Conservation (phyloP, 2,329 filamentous ascomycete genomes). For the Chaetomium olivaceum region DNA sequence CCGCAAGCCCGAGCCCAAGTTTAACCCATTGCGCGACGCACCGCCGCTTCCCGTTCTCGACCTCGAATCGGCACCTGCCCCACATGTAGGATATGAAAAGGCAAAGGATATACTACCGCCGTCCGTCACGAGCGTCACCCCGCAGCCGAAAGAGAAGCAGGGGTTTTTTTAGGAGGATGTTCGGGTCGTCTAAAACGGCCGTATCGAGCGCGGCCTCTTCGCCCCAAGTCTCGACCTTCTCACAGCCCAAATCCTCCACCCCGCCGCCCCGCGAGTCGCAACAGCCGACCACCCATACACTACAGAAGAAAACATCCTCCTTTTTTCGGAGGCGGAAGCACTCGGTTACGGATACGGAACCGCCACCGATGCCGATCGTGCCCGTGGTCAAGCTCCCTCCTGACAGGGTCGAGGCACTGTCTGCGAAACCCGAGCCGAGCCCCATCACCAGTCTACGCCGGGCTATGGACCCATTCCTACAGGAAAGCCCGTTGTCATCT, state of each 20-base stretch:
- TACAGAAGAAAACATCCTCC: constrained; percentile 90
- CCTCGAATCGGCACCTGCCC: constrained; percentile 57
- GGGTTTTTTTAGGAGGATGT: constrained; percentile 95
- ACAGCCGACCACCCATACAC: constrained; percentile 46
- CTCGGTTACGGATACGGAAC: constrained; percentile 68
- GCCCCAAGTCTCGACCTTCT: constrained; percentile 43
- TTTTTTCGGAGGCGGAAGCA: constrained; percentile 95
- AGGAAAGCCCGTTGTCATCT: constrained; percentile 36
- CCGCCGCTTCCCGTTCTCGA: constrained; percentile 39
- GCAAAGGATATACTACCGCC: constrained; percentile 52
- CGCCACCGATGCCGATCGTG: constrained; percentile 41
- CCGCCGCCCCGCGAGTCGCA: constrained; percentile 56
- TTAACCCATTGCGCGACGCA: constrained; percentile 33
- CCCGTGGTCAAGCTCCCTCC: constrained; percentile 39
- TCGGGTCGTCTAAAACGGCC: constrained; percentile 69
- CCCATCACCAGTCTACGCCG: constrained; percentile 79
- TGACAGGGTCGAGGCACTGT: constrained; percentile 36
- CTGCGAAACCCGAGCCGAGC: constrained; percentile 50
- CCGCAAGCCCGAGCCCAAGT: constrained; percentile 37
- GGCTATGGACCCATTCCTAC: constrained; percentile 84
- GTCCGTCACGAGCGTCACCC: constrained; percentile 44
- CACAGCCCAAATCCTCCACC: constrained; percentile 51
- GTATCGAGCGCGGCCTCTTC: constrained; percentile 30
- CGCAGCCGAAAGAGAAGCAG: constrained; percentile 62
- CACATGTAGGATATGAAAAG: constrained; percentile 61